A percentile compares a stretch with the other conserved stretches of the same genome.
Conservation (phyloP, 2,329 filamentous ascomycete species). For the Eurotiales sp. region DNA sequence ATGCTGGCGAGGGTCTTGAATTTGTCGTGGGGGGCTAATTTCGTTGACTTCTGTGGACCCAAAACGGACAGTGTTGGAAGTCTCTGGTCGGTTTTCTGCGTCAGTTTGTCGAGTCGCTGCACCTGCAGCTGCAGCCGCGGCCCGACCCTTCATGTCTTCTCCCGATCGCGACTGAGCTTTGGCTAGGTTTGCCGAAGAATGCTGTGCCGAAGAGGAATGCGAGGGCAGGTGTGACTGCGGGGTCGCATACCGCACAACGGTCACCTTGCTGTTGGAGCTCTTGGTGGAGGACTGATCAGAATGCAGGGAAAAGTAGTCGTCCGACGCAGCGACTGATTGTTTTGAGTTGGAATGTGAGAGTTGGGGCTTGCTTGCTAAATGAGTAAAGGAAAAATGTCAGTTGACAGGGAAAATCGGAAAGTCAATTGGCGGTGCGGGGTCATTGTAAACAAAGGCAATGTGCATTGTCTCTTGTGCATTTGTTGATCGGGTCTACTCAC, state of each 20-base stretch:
- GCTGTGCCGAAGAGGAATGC: constrained; percentile 26
- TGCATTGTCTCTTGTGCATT: no score
- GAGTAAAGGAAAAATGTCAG: no score
- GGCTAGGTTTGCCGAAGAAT: constrained; percentile 25
- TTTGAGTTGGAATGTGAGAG: constrained; percentile 40
- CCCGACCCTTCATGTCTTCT: constrained; percentile 1
- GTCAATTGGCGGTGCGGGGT: constrained; percentile 10
- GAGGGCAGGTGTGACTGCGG: constrained; percentile 37
- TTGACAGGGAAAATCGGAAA: no score
- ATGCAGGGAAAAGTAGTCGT: constrained; percentile 47
- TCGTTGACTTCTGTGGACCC: constrained; percentile 21
- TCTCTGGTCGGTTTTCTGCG: constrained; percentile 10
- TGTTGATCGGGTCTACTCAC: constrained; percentile 27
- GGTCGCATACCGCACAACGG: constrained; percentile 42
- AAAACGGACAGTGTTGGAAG: constrained; percentile 27
- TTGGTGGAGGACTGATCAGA: constrained; percentile 33
- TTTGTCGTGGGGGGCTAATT: constrained; percentile 24
- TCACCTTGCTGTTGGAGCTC: constrained; percentile 36
- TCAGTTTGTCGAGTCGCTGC: constrained; percentile 15
- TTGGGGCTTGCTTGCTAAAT: constrained; percentile 45
- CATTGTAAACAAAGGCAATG: no score
- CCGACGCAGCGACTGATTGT: constrained; percentile 47
- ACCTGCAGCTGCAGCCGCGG: constrained; percentile 8
- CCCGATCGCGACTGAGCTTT: constrained; percentile 13
- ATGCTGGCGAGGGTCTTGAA: constrained; percentile 17